Percentiles rank a stretch among this genome's conserved stretches.
Evolutionary conservation across 345 rosid genomes (phyloP).

Genomic region (Schrenkiella parvula): DNA sequence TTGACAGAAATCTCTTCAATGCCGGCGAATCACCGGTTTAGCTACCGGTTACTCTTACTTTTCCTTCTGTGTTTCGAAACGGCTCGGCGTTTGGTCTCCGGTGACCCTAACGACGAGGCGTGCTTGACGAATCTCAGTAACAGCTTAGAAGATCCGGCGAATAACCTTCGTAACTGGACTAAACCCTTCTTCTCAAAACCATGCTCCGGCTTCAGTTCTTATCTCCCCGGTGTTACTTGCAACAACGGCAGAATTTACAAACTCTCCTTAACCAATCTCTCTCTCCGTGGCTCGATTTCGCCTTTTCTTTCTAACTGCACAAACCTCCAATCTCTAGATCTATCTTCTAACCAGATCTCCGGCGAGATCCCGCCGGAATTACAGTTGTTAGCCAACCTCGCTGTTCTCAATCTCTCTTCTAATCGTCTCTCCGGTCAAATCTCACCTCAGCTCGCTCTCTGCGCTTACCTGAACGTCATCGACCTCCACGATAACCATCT

Average conservation of each 20-base stretch:
- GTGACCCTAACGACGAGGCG: constrained; percentile 68
- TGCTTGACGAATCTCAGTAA: constrained; percentile 51
- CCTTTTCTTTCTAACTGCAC: constrained; percentile 81
- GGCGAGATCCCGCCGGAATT: constrained; percentile 75
- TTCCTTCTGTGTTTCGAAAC: constrained; percentile 29
- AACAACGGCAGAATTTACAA: constrained; percentile 94
- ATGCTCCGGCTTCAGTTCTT: constrained; percentile 71
- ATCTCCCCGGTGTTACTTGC: constrained; percentile 71
- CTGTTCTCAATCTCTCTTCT: constrained; percentile 89
- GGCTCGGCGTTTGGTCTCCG: constrained; percentile 26
- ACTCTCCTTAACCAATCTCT: constrained; percentile 70
- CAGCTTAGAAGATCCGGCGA: constrained; percentile 63
- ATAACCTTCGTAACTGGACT: constrained; percentile 83
- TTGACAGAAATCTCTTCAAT: not conserved
- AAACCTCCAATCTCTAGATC: constrained; percentile 87
- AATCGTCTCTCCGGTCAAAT: constrained; percentile 69
- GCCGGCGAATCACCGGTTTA: constrained; percentile 31
- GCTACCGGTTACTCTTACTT: constrained; percentile 29
- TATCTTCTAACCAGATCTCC: constrained; percentile 72
- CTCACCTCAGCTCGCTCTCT: constrained; percentile 67
- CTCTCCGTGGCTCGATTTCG: constrained; percentile 76
- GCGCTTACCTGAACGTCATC: constrained; percentile 85
- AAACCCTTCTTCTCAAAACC: constrained; percentile 53
- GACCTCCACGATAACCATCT: constrained; percentile 78
- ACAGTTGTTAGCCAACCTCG: constrained; percentile 73